Percentiles rank a stretch among this genome's conserved stretches.
Conservation (phyloP, 2,329 filamentous ascomycete genomes). For the Cladosporium colombiae region DNA sequence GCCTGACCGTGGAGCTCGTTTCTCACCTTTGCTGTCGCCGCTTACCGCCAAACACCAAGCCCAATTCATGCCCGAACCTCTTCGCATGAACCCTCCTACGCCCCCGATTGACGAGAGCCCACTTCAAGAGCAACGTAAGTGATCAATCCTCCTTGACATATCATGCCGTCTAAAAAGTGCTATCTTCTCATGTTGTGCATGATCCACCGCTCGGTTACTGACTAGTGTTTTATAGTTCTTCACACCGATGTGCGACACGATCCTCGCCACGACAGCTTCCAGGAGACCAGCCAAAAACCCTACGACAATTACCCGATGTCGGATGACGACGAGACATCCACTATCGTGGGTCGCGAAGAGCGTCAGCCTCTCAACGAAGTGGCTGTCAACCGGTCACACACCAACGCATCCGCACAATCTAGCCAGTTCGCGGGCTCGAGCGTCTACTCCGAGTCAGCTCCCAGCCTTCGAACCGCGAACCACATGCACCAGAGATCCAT, state of each 20-base stretch:
- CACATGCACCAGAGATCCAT: constrained; percentile 11
- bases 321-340: constrained; percentile 16
- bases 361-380: constrained; percentile 20
- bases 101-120: constrained; percentile 30
- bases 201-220: background rate
- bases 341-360: constrained; percentile 12
- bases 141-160: background rate
- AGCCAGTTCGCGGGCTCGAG: constrained; percentile 29
- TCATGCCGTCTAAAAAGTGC: background rate
- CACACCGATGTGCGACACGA: background rate
- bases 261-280: constrained; percentile 26
- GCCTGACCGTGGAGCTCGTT: constrained; percentile 7
- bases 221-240: background rate
- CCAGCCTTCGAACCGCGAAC: constrained; percentile 26
- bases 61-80: constrained; percentile 42
- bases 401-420: constrained; percentile 27
- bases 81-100: constrained; percentile 52
- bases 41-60: constrained; percentile 17
- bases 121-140: background rate
- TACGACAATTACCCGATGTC: constrained; percentile 20
- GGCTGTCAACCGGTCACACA: constrained; percentile 35
- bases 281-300: background rate
- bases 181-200: background rate
- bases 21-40: constrained; percentile 10
- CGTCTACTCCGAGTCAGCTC: constrained; percentile 38